Conservation (phyloP, 139 green algal species). For the Chlorella sp. region DNA sequence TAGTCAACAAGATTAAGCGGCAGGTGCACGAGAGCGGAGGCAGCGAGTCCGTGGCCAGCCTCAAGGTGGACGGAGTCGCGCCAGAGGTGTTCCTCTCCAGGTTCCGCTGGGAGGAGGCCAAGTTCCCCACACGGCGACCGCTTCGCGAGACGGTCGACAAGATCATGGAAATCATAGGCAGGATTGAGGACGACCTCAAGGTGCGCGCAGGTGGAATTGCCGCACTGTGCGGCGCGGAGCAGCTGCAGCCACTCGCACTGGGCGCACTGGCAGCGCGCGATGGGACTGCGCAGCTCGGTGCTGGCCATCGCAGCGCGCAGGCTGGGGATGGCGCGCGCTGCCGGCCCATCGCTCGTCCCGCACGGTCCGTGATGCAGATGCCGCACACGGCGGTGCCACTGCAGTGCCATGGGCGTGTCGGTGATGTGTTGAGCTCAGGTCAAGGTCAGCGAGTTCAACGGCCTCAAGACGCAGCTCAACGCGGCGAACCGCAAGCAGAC, state of each 20-base stretch:
- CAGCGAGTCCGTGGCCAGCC: not conserved
- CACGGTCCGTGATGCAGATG: no score
- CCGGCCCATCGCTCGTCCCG: no score
- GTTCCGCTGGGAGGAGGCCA: constrained; percentile 96
- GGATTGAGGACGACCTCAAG: constrained; percentile 98
- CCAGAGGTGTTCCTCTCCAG: constrained; percentile 67
- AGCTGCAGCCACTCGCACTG: no score
- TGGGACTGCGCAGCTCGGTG: no score
- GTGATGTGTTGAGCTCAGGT: constrained; percentile 48
- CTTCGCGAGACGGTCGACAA: constrained; percentile 87
- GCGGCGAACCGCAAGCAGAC: constrained; percentile 69
- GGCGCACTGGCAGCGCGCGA: no score
- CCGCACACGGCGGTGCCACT: no score
- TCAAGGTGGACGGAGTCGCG: constrained; percentile 61
- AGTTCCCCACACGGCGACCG: constrained; percentile 81
- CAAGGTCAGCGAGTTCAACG: constrained; percentile 80
- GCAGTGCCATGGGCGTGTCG: no score
- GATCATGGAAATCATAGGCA: constrained; percentile 77
- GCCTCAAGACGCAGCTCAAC: constrained; percentile 64
- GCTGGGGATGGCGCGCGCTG: no score
- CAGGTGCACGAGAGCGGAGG: constrained; percentile 24
- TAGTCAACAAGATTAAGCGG: constrained; percentile 83
- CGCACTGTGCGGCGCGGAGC: no score
- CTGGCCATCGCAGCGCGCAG: no score
- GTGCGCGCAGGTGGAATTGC: no score